These are phyloP conservation scores for Phytophthora meadii DNA, from an alignment of 352 stramenopile genomes.

Conservation along the genomic window DNA sequence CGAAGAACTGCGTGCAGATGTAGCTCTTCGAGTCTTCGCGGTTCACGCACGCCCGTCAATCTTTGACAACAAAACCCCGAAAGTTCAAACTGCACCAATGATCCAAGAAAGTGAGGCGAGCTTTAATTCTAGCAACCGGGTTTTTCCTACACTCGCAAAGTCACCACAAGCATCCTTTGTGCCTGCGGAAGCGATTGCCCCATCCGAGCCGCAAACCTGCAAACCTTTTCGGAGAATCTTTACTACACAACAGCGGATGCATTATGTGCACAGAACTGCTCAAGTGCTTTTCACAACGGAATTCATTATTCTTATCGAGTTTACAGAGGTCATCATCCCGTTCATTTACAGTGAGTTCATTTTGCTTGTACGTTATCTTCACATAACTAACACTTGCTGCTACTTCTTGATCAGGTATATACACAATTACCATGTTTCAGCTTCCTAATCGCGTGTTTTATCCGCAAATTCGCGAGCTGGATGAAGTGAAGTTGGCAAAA, in stretches of 20 bases:
- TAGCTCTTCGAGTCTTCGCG: conserved; percentile 16
- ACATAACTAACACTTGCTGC: not conserved
- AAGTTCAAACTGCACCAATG: not conserved
- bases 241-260: conserved; percentile 7
- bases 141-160: conserved; percentile 12
- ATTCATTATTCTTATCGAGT: conserved; percentile 44
- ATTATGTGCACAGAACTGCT: conserved; percentile 24
- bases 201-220: not conserved
- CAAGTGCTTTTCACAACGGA: conserved; percentile 42
- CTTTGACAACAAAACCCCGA: not conserved
- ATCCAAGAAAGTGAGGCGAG: conserved; percentile 1
- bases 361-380: not conserved
- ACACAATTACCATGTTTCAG: conserved; percentile 41
- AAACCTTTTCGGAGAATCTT: conserved; percentile 10
- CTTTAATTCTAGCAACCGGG: not conserved
- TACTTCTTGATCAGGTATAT: conserved; percentile 26
- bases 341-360: conserved; percentile 41
- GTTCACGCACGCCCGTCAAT: not conserved
- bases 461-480: conserved; percentile 34
- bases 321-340: conserved; percentile 46
- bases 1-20: conserved; percentile 1
- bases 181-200: not conserved
- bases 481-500: conserved; percentile 4
- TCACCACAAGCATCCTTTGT: conserved; percentile 5
- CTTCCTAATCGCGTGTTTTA: conserved; percentile 44